Conservation (phyloP, 257 asterid genomes). For the Solanum gandarillasii region DNA sequence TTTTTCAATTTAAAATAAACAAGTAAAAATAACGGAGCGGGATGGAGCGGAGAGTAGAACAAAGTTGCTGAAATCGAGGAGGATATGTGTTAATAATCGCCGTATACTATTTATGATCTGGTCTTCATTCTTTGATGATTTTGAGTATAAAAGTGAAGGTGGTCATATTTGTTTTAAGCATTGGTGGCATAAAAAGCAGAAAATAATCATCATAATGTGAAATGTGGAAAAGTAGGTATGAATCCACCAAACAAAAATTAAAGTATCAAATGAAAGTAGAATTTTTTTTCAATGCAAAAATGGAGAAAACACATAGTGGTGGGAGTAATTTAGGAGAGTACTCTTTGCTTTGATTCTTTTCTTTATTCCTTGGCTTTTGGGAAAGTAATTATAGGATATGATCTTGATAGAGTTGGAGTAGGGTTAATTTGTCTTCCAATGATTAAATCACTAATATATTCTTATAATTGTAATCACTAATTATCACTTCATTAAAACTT, state of each 20-base stretch:
- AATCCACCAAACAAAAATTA: neutral
- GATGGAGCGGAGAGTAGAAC: neutral
- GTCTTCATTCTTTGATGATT: neutral
- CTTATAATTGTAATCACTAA: neutral
- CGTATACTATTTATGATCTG: neutral
- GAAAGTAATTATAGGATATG: constrained; percentile 1
- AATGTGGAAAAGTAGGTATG: neutral
- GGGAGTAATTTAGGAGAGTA: constrained; percentile 2
- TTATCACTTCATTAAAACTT: neutral
- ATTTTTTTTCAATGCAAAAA: neutral
- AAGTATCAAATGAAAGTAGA: neutral
- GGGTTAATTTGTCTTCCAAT: constrained; percentile 29
- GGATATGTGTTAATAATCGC: neutral
- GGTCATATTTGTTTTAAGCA: neutral
- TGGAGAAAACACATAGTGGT: neutral
- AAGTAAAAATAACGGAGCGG: no score
- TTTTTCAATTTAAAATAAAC: no score
- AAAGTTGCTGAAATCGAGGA: neutral
- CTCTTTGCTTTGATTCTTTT: constrained; percentile 18
- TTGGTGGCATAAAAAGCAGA: neutral
- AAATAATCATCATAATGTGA: neutral
- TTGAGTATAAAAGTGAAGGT: neutral
- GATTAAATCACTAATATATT: constrained; percentile 10
- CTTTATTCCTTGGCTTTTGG: constrained; percentile 17
- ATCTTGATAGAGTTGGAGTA: constrained; percentile 3